These are phyloP conservation scores for Periconia sp. DNA, from an alignment of 2,329 filamentous ascomycete genomes.

Conservation along the genomic window DNA sequence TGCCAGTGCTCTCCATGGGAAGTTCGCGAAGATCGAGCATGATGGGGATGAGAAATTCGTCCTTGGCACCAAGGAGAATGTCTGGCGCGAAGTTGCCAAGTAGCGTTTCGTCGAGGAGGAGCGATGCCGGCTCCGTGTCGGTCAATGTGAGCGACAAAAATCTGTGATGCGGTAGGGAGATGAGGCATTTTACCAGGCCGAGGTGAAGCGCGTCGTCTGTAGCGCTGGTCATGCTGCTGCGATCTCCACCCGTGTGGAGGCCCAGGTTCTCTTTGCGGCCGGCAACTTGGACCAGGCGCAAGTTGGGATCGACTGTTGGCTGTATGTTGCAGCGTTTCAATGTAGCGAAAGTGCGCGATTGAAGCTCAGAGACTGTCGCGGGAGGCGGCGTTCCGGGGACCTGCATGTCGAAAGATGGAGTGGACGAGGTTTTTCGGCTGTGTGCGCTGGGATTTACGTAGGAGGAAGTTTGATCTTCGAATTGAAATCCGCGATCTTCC, in stretches of 20 bases:
- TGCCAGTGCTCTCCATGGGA: conserved; percentile 86
- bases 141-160: conserved; percentile 77
- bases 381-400: conserved; percentile 73
- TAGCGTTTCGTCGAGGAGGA: conserved; percentile 71
- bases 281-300: conserved; percentile 81
- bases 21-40: conserved; percentile 81
- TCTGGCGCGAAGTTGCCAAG: conserved; percentile 60
- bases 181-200: conserved; percentile 52
- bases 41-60: conserved; percentile 77
- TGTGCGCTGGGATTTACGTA: conserved; percentile 63
- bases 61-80: conserved; percentile 74
- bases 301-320: conserved; percentile 67
- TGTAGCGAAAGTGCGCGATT: conserved; percentile 79
- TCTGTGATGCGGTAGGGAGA: conserved; percentile 55
- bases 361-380: conserved; percentile 75
- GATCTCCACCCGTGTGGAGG: conserved; percentile 25
- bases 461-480: conserved; percentile 64
- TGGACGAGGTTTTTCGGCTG: conserved; percentile 48
- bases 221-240: conserved; percentile 31
- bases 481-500: conserved; percentile 78
- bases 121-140: conserved; percentile 71
- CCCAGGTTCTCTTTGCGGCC: conserved; percentile 54
- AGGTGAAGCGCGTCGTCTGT: conserved; percentile 50
- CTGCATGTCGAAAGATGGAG: conserved; percentile 50
- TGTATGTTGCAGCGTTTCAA: conserved; percentile 75